phyloP scores from a whole-genome alignment of 495 filamentous ascomycete species.

The Glutinoglossum americanum region DNA sequence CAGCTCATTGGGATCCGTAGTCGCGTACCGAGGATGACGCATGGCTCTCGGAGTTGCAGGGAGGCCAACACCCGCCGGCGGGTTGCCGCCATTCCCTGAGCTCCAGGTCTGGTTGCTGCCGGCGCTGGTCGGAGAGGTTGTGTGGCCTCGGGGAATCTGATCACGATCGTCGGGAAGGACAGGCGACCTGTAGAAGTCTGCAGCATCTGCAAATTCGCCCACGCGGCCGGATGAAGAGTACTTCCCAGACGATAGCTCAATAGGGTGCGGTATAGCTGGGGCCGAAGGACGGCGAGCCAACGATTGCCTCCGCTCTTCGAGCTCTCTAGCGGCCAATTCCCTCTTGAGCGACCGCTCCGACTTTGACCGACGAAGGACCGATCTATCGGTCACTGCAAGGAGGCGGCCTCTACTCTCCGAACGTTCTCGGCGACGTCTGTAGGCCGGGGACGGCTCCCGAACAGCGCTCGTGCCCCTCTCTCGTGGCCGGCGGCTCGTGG shows the following conservation, averaged over 20 bases:
- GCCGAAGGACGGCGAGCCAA: slow-evolving; percentile 7
- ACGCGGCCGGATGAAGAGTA: not conserved
- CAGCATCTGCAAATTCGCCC: not conserved
- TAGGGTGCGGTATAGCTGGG: slow-evolving; percentile 5
- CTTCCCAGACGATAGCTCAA: slow-evolving; percentile 1
- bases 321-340: slow-evolving; percentile 4
- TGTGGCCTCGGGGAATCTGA: not conserved
- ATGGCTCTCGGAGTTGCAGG: slow-evolving; percentile 7
- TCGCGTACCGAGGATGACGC: slow-evolving; percentile 6
- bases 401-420: not conserved
- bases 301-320: slow-evolving; percentile 5
- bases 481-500: not conserved
- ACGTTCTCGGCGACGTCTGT: not conserved
- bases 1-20: not conserved
- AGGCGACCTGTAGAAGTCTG: not conserved
- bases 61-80: slow-evolving; percentile 1
- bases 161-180: not conserved
- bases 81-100: not conserved
- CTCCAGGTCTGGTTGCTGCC: not conserved
- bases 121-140: not conserved
- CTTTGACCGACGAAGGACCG: not conserved
- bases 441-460: not conserved
- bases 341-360: not conserved
- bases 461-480: not conserved
- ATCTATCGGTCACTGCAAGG: not conserved